Evolutionary conservation across 2,329 filamentous ascomycete species (phyloP).

Genomic region (Ploettnerulaceae sp.): DNA sequence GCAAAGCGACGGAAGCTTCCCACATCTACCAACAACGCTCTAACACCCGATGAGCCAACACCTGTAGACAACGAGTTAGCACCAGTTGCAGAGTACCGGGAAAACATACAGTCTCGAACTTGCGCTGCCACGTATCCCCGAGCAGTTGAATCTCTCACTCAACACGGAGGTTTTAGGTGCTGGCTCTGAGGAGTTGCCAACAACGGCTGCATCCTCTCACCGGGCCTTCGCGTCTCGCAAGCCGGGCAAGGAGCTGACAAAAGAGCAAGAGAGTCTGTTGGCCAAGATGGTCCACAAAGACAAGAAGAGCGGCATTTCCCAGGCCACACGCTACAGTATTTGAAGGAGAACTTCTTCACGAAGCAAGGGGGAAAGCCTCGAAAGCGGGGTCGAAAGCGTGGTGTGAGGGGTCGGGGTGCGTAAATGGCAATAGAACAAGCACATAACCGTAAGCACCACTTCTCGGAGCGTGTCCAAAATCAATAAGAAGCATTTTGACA

Average conservation of each 20-base stretch:
- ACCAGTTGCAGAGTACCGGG: no score
- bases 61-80: no score
- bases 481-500: no score
- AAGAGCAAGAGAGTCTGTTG: conserved; percentile 12
- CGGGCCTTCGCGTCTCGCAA: not conserved
- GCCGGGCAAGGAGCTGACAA: not conserved
- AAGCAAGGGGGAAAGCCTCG: conserved; percentile 14
- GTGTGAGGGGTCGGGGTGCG: conserved; percentile 5
- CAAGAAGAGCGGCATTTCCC: conserved; percentile 14
- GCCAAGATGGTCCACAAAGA: conserved; percentile 14
- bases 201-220: conserved; percentile 1
- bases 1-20: no score
- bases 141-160: conserved; percentile 12
- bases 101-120: no score
- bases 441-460: no score
- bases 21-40: no score
- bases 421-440: no score
- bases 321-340: conserved; percentile 8
- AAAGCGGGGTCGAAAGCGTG: conserved; percentile 12
- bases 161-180: conserved; percentile 4
- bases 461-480: no score
- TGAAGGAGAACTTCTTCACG: conserved; percentile 17
- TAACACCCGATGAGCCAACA: no score
- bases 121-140: conserved; percentile 10
- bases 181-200: conserved; percentile 6